Evolutionary conservation across 2,329 filamentous ascomycete species (phyloP), one percentile per base, ranked within the genome.

Genomic region (Talaromyces albobiverticillius): DNA sequence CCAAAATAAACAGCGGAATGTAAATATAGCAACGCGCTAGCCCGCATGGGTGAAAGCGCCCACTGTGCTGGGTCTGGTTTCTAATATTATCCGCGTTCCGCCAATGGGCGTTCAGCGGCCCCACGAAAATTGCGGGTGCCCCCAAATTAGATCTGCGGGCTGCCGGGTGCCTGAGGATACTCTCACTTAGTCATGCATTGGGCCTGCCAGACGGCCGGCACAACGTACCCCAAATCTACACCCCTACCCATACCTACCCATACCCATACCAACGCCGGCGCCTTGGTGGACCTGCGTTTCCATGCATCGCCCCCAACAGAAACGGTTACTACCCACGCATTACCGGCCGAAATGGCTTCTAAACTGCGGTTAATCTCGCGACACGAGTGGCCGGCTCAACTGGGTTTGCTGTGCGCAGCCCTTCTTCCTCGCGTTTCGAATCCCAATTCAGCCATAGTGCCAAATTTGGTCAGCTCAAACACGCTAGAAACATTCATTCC

Each of bases 271-370:
- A 8, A 48, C 46, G 46, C 46, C 46, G 46, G 16, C 40, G 16
- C 34, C 20, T 25, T 29, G 38, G 23, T 25, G 50, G 41, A 46
- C 50, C 50, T 52, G 50, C 50, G 42, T 52, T 46, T 20, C 25
- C 31, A 25, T 52, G 50, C 50, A 52, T 52, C 50, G 50, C 50
- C 50, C 50, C 50, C 50, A 52, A 46, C 41, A 20, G 31, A 40
- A 5, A 18, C 18, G 9, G 20, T 40, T 40, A 20, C 36, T n/a
- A 36, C n/a, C 3, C 16, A 11, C 36, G 18, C 11, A 11, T 40
- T 40, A 18, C 16, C 36, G 36, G 36, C 36, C 36, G 16, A 40
- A 18, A 40, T 40, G 16, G 31, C 50, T 36, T 45, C 41, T 18
- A 42, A 45, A 42, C 45, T 52, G 50, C 50, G 50, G 41, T 41